Percentiles rank a stretch among this genome's conserved stretches.
Evolutionary conservation across 2,329 filamentous ascomycete genomes (phyloP).

Genomic region (Colletotrichum kahawae): DNA sequence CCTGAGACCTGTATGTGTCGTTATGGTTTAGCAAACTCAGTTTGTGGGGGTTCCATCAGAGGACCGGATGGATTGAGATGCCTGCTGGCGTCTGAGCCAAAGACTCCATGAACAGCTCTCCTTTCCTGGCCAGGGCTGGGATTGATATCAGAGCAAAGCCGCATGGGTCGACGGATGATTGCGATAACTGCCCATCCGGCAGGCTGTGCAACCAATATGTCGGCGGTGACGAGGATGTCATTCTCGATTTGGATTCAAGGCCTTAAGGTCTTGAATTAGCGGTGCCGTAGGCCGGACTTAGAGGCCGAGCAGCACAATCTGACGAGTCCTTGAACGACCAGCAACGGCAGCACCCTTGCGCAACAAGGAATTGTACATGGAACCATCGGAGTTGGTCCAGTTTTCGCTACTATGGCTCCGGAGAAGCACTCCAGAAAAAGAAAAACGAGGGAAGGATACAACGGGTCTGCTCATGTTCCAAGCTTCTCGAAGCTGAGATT

Average conservation of each 20-base stretch:
- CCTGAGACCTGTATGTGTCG: neutral
- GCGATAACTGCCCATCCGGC: neutral
- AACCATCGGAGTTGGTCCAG: neutral
- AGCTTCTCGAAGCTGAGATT: constrained; percentile 7
- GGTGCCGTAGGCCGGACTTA: neutral
- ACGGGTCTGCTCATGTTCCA: neutral
- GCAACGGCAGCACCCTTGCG: neutral
- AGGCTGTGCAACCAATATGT: neutral
- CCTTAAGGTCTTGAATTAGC: neutral
- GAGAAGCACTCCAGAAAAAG: neutral
- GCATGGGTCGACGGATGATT: neutral
- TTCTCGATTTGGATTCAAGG: neutral
- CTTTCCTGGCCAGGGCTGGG: neutral
- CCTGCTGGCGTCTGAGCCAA: neutral
- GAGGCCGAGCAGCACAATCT: neutral
- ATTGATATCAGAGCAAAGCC: neutral
- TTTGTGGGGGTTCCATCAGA: neutral
- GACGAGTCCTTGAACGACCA: neutral
- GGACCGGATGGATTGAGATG: neutral
- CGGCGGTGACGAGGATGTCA: neutral
- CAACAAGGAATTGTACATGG: neutral
- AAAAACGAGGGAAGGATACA: neutral
- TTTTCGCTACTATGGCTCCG: neutral
- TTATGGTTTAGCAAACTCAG: neutral
- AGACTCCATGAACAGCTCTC: neutral